phyloP scores from a whole-genome alignment of 345 rosid species.

The Crucihimalaya himalaica region DNA sequence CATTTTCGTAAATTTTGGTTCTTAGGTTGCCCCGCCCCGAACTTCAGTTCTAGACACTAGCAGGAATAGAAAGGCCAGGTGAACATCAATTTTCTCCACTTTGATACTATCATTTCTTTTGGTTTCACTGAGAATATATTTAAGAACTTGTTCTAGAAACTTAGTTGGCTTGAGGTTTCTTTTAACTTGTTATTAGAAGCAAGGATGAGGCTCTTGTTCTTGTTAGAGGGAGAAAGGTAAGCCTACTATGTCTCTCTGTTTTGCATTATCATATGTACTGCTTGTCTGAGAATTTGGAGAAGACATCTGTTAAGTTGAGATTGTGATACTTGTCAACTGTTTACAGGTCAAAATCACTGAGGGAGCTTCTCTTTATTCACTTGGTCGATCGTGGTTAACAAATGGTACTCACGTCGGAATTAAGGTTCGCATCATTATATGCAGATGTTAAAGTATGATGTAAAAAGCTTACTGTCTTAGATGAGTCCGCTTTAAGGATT shows the following conservation, averaged over 20 bases:
- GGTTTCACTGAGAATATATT: background rate
- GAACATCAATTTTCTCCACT: conserved; percentile 10
- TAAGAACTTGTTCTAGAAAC: background rate
- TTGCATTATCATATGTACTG: background rate
- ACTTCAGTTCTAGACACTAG: conserved; percentile 55
- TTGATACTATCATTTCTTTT: background rate
- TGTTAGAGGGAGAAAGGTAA: conserved; percentile 78
- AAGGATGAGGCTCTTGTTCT: conserved; percentile 49
- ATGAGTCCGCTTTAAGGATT: conserved; percentile 7
- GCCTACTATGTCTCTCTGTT: conserved; percentile 7
- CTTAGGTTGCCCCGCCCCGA: conserved; percentile 58
- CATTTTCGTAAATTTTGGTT: conserved; percentile 23
- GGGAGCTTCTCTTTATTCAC: conserved; percentile 77
- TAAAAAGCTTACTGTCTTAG: conserved; percentile 5
- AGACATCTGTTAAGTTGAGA: background rate
- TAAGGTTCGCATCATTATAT: conserved; percentile 52
- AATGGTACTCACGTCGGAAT: conserved; percentile 70
- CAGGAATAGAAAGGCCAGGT: conserved; percentile 66
- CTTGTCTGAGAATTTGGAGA: conserved; percentile 13
- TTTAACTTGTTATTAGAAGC: conserved; percentile 47
- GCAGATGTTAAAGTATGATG: conserved; percentile 12
- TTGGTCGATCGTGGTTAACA: conserved; percentile 92
- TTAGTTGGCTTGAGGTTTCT: conserved; percentile 21
- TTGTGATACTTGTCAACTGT: conserved; percentile 25
- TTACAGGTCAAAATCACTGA: conserved; percentile 71